Base-by-base conservation (phyloP, 2,329 filamentous ascomycete genomes). In the Annulohypoxylon truncatum region DNA sequence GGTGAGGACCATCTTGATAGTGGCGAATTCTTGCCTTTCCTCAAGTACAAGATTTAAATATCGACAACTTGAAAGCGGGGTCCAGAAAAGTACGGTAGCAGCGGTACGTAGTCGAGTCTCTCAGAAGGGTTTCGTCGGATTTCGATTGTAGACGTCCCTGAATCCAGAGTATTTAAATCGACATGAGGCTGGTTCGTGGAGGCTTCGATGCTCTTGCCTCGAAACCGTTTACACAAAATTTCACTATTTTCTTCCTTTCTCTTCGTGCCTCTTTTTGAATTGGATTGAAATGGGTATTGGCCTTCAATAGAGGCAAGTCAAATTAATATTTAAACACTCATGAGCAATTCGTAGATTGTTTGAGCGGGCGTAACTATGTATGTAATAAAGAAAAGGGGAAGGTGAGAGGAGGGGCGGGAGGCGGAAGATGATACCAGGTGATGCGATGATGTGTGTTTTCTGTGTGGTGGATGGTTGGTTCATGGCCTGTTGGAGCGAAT, bases 1-100 rank as follows among this genome's bases (percentile, higher is more conserved):
- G 5, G 85, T 87, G 79, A 89, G 85, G 69, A 89, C 87, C 87
- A 89, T 89, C 60, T 76, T 84, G 75, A 69, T 35, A 40, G 65
- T 58, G 55, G 62, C 64, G 44, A 66, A 24, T 28, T 31, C 12
- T 29, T 12, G 44, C 29, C 20, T 24, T 40, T 47, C 20, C 29
- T 59, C 33, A 24, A 47, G 28, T 42, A 2, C 44, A 24, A 8
- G 38, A 15, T 20, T 61, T 31, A 12, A 10, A 55, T 51, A 59
- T 38, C 13, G 8, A 53, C 18, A 26, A 56, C 4, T 33, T 56
- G 29, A 13, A 15, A 48, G 48, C 33, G 48, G 50, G 22, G 44
- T 62, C 18, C 54, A 7, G 48, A 26, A 35, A 15, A 18, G 38
- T 20, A 20, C n/a, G 7, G 28, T 33, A 52, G 50, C n/a, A n/a